Evolutionary conservation across 129 eudicot genomes (phyloP).

Genomic region (Calendula officinalis): DNA sequence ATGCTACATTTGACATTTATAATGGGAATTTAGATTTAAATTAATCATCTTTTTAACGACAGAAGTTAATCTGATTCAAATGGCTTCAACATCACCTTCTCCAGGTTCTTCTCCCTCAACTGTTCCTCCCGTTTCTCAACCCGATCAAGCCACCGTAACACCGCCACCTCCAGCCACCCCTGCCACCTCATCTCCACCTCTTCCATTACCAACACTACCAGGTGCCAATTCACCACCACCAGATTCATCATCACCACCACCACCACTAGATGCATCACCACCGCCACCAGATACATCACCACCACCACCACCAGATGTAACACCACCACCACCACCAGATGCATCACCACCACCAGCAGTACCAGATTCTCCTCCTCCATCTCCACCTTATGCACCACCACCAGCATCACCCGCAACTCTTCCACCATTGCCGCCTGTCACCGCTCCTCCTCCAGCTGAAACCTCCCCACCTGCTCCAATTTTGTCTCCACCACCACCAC

Average conservation of each 20-base stretch:
- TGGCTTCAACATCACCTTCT: slow-evolving; percentile 66
- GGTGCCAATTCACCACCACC: slow-evolving; percentile 45
- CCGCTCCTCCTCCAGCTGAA: slow-evolving; percentile 44
- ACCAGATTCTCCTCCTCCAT: slow-evolving; percentile 39
- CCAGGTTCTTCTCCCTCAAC: slow-evolving; percentile 50
- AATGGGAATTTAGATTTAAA: slow-evolving; percentile 26
- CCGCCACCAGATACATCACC: slow-evolving; percentile 22
- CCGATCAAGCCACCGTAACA: slow-evolving; percentile 34
- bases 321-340: slow-evolving; percentile 21
- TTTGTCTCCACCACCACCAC: slow-evolving; percentile 54
- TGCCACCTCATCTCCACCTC: slow-evolving; percentile 38
- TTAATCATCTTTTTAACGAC: slow-evolving; percentile 11
- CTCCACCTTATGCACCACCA: slow-evolving; percentile 53
- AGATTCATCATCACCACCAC: too few relatives aligned
- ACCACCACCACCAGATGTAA: slow-evolving; percentile 19
- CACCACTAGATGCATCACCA: slow-evolving; percentile 21
- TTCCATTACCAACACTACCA: slow-evolving; percentile 44
- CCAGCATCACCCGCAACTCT: slow-evolving; percentile 38
- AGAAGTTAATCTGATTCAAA: slow-evolving; percentile 23
- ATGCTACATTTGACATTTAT: slow-evolving; percentile 22
- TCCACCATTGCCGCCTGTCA: slow-evolving; percentile 42
- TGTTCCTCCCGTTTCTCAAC: slow-evolving; percentile 36
- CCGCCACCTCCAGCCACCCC: slow-evolving; percentile 33
- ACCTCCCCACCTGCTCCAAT: slow-evolving; percentile 37
- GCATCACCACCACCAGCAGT: slow-evolving; percentile 23